Percentiles rank a stretch among this genome's conserved stretches.
Conservation (phyloP, 148 eudicot species). For the Fallopia convolvulus region DNA sequence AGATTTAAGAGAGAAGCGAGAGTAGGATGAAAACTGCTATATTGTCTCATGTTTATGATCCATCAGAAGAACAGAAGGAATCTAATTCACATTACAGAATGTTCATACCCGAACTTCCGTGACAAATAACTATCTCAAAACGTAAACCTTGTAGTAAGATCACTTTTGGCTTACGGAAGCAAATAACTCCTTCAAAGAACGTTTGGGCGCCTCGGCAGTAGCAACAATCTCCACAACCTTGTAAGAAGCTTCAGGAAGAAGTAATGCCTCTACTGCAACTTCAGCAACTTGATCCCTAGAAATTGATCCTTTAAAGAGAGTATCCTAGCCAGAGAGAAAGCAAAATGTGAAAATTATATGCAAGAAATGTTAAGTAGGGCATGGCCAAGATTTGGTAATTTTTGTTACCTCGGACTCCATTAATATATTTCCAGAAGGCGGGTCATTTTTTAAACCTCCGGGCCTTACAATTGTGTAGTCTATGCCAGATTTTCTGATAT, state of each 20-base stretch:
- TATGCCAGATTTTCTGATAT: conserved; percentile 78
- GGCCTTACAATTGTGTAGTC: conserved; percentile 89
- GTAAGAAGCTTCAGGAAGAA: conserved; percentile 58
- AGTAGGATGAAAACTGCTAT: background rate
- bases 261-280: conserved; percentile 84
- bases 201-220: conserved; percentile 70
- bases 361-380: background rate
- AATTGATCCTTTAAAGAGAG: conserved; percentile 64
- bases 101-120: background rate
- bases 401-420: conserved; percentile 80
- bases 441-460: conserved; percentile 87
- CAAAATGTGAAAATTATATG: background rate
- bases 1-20: background rate
- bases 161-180: conserved; percentile 51
- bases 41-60: background rate
- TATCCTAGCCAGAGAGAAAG: conserved; percentile 41
- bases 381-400: background rate
- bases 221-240: conserved; percentile 95
- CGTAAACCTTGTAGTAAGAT: background rate
- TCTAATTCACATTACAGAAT: background rate
- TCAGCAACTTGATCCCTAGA: conserved; percentile 96
- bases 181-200: conserved; percentile 57
- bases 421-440: conserved; percentile 79
- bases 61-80: background rate
- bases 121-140: background rate